Base-by-base conservation (phyloP, 2,329 filamentous ascomycete genomes). In the Hypoxylon sp. region DNA sequence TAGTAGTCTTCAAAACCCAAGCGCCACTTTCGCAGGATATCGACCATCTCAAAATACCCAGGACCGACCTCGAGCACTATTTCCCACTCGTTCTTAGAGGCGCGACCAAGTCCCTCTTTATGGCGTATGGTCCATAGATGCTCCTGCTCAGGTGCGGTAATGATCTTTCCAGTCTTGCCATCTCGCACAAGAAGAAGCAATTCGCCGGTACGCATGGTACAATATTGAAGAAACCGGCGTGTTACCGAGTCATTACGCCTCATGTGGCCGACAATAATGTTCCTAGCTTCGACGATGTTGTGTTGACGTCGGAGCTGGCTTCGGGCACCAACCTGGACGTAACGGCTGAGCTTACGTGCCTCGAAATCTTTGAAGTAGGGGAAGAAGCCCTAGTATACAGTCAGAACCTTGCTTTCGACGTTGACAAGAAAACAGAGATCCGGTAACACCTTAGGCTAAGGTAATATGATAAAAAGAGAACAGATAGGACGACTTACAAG, bases 211-310 rank as follows among this genome's bases (percentile, higher is more conserved):
- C 73, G 72, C 76, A 78, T 77, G 13, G 71, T 67, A 51, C 70
- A 72, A 42, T 77, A 78, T 48, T 78, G 74, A 13, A 78, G 75
- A 53, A 78, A 78, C 3, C 76, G 73, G n/a, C 75, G 74, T 3
- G 75, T 77, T 2, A 75, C 70, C 5, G 76, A 72, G 51, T 78
- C 76, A 33, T 78, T 76, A 1, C 77, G 75, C 53, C 74, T 78
- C 76, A 78, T 79, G n/a, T 79, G 68, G 5, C 73, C 76, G n/a
- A 77, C 77, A 6, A 79, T 60, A 33, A 76, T 71, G 50, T 78
- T 78, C 48, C 75, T 76, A 4, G 73, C 63, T 55, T 78, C 74
- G 10, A 75, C 64, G 14, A 75, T 68, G 47, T 68, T 66, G n/a
- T 76, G 73, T 35, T 72, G 67, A 17, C 74, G 72, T 42, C 70